Conservation (phyloP, 1,284 basidiomycete genomes). For the Heliocybe sulcata region DNA sequence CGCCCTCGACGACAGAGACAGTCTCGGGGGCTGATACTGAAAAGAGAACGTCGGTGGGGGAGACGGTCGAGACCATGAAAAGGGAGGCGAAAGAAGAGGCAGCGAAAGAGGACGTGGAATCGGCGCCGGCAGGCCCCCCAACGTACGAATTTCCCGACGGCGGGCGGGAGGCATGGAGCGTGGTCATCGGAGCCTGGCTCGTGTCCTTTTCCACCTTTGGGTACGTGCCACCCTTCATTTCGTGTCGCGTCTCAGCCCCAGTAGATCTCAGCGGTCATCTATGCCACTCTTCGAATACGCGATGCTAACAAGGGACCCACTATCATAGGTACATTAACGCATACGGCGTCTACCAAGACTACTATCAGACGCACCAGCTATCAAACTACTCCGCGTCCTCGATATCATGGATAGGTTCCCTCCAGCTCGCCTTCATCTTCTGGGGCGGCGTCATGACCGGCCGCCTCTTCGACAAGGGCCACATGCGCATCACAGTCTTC, state of each 20-base stretch:
- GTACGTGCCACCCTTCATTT: background rate
- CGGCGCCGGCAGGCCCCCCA: background rate
- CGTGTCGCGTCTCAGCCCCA: too few species aligned
- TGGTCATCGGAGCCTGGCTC: constrained; percentile 3
- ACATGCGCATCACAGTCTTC: constrained; percentile 21
- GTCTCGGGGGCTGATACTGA: background rate
- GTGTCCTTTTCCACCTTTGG: constrained; percentile 3
- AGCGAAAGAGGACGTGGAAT: background rate
- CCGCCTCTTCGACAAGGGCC: constrained; percentile 25
- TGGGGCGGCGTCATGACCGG: constrained; percentile 23
- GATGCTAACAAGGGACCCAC: too few species aligned
- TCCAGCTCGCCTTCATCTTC: constrained; percentile 27
- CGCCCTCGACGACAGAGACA: background rate
- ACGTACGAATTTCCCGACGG: constrained; percentile 4
- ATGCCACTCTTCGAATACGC: too few species aligned
- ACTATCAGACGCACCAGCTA: constrained; percentile 3
- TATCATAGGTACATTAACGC: background rate
- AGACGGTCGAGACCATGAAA: background rate
- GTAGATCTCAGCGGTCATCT: too few species aligned
- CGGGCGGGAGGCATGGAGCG: constrained; percentile 3
- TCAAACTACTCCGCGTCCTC: background rate
- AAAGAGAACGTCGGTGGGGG: background rate
- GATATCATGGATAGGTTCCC: constrained; percentile 24
- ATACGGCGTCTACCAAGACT: constrained; percentile 4
- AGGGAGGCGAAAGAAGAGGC: background rate